Conservation (phyloP, 2,329 filamentous ascomycete genomes). For the Metarhizium rileyi region DNA sequence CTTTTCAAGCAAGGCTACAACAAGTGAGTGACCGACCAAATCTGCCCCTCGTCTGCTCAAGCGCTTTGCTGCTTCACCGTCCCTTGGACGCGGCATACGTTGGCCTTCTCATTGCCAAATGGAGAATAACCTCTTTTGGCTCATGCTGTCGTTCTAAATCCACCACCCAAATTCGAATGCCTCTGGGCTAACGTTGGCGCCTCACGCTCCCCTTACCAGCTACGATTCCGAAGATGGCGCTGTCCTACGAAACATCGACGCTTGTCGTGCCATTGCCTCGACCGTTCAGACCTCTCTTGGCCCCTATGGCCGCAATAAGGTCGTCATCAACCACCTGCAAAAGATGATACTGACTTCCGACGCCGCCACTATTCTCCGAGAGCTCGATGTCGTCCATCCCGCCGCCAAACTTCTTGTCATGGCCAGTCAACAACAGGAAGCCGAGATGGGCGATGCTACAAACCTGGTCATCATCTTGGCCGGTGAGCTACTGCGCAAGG, state of each 20-base stretch:
- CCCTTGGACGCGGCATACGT: no score
- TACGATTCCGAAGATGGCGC: slow-evolving; percentile 99
- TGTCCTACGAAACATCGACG: slow-evolving; percentile 96
- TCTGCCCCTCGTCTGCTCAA: slow-evolving; percentile 12
- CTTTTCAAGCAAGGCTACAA: slow-evolving; percentile 96
- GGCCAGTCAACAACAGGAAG: slow-evolving; percentile 97
- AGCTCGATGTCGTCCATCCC: slow-evolving; percentile 96
- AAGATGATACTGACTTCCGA: slow-evolving; percentile 99
- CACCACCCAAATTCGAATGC: no score
- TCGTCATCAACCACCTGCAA: slow-evolving; percentile 98
- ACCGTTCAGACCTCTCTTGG: slow-evolving; percentile 96
- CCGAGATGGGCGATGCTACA: slow-evolving; percentile 97
- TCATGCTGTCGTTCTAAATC: no score
- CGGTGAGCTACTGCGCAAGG: slow-evolving; percentile 91
- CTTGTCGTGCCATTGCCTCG: slow-evolving; percentile 88
- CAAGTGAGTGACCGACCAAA: slow-evolving; percentile 53
- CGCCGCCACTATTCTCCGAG: slow-evolving; percentile 90
- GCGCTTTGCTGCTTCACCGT: slow-evolving; percentile 6
- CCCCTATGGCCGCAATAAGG: slow-evolving; percentile 97
- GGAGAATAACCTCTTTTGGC: no score
- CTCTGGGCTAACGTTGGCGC: no score
- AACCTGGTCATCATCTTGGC: slow-evolving; percentile 95
- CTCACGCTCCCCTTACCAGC: slow-evolving; percentile 42
- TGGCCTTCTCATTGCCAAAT: no score
- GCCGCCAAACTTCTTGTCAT: slow-evolving; percentile 96